A percentile compares a stretch with the other conserved stretches of the same genome.
phyloP scores from a whole-genome alignment of 2,329 filamentous ascomycete species.

The Parastagonospora nodorum region DNA sequence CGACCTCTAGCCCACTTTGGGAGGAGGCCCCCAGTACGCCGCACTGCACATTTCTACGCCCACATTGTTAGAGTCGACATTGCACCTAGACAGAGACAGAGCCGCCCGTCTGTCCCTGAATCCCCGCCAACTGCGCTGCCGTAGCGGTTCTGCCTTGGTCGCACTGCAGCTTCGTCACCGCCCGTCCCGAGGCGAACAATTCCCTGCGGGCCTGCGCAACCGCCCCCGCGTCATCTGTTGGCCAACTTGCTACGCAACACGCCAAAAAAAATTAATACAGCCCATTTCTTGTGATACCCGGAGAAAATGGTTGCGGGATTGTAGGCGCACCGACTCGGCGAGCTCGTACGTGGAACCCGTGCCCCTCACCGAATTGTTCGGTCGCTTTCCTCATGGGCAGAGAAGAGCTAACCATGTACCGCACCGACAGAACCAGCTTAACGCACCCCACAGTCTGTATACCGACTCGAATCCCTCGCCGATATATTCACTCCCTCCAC shows the following conservation, averaged over 20 bases:
- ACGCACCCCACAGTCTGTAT: conserved; percentile 27
- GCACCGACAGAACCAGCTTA: conserved; percentile 35
- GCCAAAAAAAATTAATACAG: conserved; percentile 25
- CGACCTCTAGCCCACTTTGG: neutral
- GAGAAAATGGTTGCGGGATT: conserved; percentile 39
- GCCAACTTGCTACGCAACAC: conserved; percentile 37
- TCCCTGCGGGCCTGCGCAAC: conserved; percentile 30
- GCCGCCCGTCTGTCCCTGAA: conserved; percentile 3
- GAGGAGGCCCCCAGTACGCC: neutral
- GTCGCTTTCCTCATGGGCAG: conserved; percentile 23
- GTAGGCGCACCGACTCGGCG: conserved; percentile 38
- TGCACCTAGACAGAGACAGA: neutral
- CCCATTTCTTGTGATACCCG: conserved; percentile 17
- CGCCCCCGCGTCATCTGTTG: conserved; percentile 35
- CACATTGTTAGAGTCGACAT: neutral
- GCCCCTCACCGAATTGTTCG: conserved; percentile 26
- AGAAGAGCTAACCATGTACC: conserved; percentile 39
- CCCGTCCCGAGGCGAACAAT: conserved; percentile 22
- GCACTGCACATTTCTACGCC: conserved; percentile 6
- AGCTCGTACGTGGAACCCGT: conserved; percentile 36
- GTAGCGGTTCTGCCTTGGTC: conserved; percentile 18
- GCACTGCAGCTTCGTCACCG: conserved; percentile 32
- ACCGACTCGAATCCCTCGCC: conserved; percentile 13
- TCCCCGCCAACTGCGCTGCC: conserved; percentile 14
- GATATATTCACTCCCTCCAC: neutral